A percentile compares a stretch with the other conserved stretches of the same genome.
These are phyloP conservation scores for Amaranthus cruentus DNA, from an alignment of 148 eudicot species.

Conservation along the genomic window DNA sequence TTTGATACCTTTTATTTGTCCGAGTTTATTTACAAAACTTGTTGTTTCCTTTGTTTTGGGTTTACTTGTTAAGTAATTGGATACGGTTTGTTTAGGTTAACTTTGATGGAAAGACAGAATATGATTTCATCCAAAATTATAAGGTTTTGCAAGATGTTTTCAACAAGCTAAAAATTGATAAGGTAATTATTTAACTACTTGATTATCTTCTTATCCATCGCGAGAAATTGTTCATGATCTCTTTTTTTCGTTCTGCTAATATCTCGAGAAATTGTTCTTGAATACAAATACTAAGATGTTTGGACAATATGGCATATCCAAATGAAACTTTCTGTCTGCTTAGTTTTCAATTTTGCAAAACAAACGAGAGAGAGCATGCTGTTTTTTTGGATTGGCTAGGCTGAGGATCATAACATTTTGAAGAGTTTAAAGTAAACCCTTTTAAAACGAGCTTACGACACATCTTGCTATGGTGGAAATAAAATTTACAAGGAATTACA, in stretches of 20 bases:
- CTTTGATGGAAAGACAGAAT: conserved; percentile 86
- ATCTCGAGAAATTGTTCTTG: neutral
- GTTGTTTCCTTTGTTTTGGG: neutral
- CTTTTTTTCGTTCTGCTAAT: neutral
- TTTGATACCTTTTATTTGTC: conserved; percentile 18
- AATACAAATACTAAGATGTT: neutral
- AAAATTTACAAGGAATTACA: neutral
- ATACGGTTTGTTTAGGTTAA: conserved; percentile 51
- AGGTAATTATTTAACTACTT: conserved; percentile 39
- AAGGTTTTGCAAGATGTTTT: conserved; percentile 94
- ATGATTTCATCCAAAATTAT: conserved; percentile 92
- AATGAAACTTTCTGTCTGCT: neutral
- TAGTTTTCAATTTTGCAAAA: neutral
- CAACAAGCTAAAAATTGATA: conserved; percentile 77
- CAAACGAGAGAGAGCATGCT: neutral
- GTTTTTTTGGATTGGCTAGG: neutral
- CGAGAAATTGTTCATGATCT: neutral
- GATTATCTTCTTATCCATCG: neutral
- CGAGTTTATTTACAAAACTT: neutral
- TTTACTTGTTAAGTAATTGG: neutral
- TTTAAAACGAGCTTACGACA: neutral
- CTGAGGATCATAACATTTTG: neutral
- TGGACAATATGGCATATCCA: neutral
- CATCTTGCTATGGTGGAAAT: neutral
- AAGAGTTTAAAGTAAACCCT: neutral